A percentile compares a stretch with the other conserved stretches of the same genome.
Conservation (phyloP, 164 flowering plant genomes). For the Vitis rotundifolia region DNA sequence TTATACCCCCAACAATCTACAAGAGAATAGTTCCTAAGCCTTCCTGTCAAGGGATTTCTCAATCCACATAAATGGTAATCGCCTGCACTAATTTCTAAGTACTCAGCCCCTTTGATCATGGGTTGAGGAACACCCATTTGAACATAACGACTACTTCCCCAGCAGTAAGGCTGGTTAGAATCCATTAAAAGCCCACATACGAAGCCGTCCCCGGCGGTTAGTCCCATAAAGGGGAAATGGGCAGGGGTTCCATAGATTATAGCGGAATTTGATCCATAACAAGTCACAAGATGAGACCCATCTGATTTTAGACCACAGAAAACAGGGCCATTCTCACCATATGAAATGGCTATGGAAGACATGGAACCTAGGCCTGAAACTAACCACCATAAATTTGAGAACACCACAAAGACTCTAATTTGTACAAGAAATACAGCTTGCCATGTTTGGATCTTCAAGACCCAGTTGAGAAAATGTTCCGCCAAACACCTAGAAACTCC, state of each 20-base stretch:
- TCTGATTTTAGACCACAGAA: constrained; percentile 85
- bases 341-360: constrained; percentile 88
- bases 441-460: constrained; percentile 29
- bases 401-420: constrained; percentile 28
- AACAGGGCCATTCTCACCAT: constrained; percentile 88
- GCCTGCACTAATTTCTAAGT: constrained; percentile 87
- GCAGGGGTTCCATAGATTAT: constrained; percentile 70
- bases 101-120: constrained; percentile 53
- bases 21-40: constrained; percentile 39
- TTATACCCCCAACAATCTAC: constrained; percentile 99
- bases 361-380: constrained; percentile 83
- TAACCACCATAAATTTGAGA: constrained; percentile 30
- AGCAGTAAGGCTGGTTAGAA: constrained; percentile 81
- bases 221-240: constrained; percentile 56
- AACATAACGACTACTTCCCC: constrained; percentile 80
- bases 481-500: constrained; percentile 10
- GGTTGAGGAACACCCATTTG: constrained; percentile 88
- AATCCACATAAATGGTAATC: constrained; percentile 89
- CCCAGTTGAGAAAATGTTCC: constrained; percentile 22
- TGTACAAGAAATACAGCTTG: constrained; percentile 29
- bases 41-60: constrained; percentile 52
- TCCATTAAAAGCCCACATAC: constrained; percentile 82
- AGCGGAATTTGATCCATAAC: constrained; percentile 86
- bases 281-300: constrained; percentile 75
- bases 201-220: constrained; percentile 91